phyloP scores from a whole-genome alignment of 2,329 filamentous ascomycete genomes.

The Fusarium torulosum region DNA sequence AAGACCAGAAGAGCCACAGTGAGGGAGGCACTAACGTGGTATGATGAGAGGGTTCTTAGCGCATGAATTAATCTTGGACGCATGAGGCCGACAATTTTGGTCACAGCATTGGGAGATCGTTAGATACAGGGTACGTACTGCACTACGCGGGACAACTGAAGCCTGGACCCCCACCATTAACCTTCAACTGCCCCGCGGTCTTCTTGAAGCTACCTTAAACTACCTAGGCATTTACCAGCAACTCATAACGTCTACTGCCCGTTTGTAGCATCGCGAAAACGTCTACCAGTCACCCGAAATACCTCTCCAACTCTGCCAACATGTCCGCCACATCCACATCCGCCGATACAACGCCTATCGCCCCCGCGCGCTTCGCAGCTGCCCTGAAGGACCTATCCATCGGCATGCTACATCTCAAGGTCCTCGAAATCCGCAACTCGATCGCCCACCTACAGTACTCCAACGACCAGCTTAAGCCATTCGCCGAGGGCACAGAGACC shows the following conservation, averaged over 20 bases:
- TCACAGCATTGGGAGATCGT: slow-evolving; percentile 17
- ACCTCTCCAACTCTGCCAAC: slow-evolving; percentile 9
- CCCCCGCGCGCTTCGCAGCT: slow-evolving; percentile 71
- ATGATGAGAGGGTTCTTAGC: slow-evolving; percentile 37
- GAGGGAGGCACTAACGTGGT: slow-evolving; percentile 25
- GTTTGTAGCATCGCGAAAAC: neutral
- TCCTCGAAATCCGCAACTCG: slow-evolving; percentile 80
- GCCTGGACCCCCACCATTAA: slow-evolving; percentile 43
- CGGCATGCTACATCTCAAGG: slow-evolving; percentile 77
- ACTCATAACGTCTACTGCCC: neutral
- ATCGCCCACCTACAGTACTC: slow-evolving; percentile 80
- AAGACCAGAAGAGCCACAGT: slow-evolving; percentile 35
- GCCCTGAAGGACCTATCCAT: slow-evolving; percentile 76
- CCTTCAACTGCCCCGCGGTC: slow-evolving; percentile 33
- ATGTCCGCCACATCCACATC: slow-evolving; percentile 69
- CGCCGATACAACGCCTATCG: slow-evolving; percentile 71
- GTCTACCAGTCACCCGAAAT: neutral
- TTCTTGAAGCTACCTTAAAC: slow-evolving; percentile 9
- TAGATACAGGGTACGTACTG: slow-evolving; percentile 38
- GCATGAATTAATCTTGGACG: slow-evolving; percentile 47
- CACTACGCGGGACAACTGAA: slow-evolving; percentile 23
- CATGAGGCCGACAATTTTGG: slow-evolving; percentile 44
- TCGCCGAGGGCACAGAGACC: slow-evolving; percentile 64
- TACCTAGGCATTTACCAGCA: neutral
- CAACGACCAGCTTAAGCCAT: slow-evolving; percentile 79